Conservation (phyloP, 768 basidiomycete species). For the Favolaschia claudopus region DNA sequence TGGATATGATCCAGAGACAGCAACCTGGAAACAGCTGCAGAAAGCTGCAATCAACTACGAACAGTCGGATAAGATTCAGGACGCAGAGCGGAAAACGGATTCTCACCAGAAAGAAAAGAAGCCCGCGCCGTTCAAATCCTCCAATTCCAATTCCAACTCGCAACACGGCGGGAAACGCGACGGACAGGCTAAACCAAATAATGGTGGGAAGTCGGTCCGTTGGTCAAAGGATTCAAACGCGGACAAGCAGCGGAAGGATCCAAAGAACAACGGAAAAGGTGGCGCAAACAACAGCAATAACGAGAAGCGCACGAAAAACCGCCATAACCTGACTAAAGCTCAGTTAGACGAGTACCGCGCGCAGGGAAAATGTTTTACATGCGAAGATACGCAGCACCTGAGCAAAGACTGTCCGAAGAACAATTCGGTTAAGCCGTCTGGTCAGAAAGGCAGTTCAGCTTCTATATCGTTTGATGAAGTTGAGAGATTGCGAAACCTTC, state of each 20-base stretch:
- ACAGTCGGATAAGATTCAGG: slow-evolving; percentile 1
- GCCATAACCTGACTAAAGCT: not conserved
- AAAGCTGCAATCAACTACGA: slow-evolving; percentile 11
- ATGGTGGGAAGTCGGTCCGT: too few species aligned
- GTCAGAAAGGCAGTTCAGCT: not conserved
- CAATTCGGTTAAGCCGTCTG: slow-evolving; percentile 2
- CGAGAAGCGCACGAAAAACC: not conserved
- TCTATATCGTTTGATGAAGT: slow-evolving; percentile 1
- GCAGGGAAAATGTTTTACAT: slow-evolving; percentile 20
- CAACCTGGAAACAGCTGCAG: not conserved
- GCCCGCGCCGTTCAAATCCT: too few species aligned
- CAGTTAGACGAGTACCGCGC: slow-evolving; percentile 16
- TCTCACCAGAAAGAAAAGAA: too few species aligned
- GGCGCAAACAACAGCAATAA: not conserved
- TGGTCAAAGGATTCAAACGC: too few species aligned
- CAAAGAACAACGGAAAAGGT: not conserved
- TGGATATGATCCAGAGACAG: slow-evolving; percentile 14
- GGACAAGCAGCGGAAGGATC: not conserved
- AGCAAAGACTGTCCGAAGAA: slow-evolving; percentile 20
- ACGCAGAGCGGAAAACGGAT: too few species aligned
- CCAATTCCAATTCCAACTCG: too few species aligned
- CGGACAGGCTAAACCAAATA: too few species aligned
- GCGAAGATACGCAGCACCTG: slow-evolving; percentile 7
- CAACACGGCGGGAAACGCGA: too few species aligned
- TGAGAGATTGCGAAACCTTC: not conserved